Evolutionary conservation across 495 filamentous ascomycete genomes (phyloP).

Genomic region (Bathelium albidoporum): DNA sequence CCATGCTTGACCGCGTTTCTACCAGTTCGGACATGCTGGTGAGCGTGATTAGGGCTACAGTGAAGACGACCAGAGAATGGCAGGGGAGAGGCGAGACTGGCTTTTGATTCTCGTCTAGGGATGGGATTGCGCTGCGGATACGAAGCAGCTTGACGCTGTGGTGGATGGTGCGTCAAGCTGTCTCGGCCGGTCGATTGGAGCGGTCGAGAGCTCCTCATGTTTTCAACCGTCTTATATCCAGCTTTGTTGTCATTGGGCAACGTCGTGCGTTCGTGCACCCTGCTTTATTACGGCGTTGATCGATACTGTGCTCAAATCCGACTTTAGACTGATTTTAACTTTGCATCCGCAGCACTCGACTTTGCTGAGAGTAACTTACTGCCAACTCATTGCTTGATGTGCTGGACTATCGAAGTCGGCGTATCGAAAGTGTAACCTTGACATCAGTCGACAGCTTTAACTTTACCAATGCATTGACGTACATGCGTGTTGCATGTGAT

Average conservation of each 20-base stretch:
- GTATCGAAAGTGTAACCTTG: background rate
- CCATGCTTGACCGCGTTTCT: background rate
- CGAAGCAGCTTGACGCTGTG: background rate
- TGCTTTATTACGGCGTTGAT: background rate
- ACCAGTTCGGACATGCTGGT: background rate
- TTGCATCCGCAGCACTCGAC: background rate
- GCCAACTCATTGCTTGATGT: too few relatives aligned
- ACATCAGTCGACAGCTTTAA: background rate
- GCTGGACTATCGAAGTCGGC: background rate
- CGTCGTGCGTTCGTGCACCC: background rate
- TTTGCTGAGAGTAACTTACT: too few relatives aligned
- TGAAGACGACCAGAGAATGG: background rate
- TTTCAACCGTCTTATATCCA: slow-evolving; percentile 5
- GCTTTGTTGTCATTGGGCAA: slow-evolving; percentile 1
- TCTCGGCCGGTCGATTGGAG: background rate
- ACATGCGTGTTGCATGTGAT: background rate
- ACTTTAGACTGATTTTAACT: background rate
- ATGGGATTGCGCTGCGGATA: background rate
- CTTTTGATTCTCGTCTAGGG: background rate
- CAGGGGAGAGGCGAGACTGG: background rate
- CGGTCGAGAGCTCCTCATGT: background rate
- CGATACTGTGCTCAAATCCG: background rate
- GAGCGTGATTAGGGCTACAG: background rate
- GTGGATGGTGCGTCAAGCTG: background rate
- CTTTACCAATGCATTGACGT: background rate